Conservation (phyloP, 306 rosid genomes). For the Trifolium pratense region DNA sequence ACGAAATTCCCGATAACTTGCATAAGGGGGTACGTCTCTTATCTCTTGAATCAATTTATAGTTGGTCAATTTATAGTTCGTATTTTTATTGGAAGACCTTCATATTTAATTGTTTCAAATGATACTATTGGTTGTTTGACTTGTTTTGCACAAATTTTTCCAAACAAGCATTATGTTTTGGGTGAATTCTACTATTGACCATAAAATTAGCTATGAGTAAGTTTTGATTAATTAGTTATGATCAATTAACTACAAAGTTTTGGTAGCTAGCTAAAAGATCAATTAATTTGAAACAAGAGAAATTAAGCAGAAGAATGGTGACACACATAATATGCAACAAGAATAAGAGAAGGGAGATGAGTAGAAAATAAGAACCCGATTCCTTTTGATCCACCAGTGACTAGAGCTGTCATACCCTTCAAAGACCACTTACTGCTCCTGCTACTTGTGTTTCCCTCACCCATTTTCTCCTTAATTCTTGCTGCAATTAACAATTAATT, state of each 20-base stretch:
- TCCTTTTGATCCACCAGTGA: constrained; percentile 46
- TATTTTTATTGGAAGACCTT: too few relatives aligned
- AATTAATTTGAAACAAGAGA: not conserved
- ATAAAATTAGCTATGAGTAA: not conserved
- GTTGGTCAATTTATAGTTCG: too few relatives aligned
- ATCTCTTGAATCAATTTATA: too few relatives aligned
- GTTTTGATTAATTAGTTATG: too few relatives aligned
- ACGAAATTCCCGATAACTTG: too few relatives aligned
- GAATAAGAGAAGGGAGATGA: not conserved
- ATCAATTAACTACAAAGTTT: not conserved
- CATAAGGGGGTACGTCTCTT: too few relatives aligned
- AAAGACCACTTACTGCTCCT: constrained; percentile 32
- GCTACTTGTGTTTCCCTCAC: not conserved
- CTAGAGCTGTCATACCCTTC: constrained; percentile 41
- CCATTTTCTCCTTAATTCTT: constrained; percentile 35
- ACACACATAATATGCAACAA: not conserved
- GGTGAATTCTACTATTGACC: too few relatives aligned
- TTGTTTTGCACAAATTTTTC: not conserved
- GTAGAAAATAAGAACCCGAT: constrained; percentile 34
- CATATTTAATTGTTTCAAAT: too few relatives aligned
- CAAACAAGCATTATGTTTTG: too few relatives aligned
- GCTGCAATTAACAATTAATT: not conserved
- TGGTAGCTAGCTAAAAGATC: not conserved
- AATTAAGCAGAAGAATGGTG: not conserved
- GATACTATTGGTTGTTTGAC: not conserved